Conservation (phyloP, 768 basidiomycete genomes). For the Hemileccinum impolitum region DNA sequence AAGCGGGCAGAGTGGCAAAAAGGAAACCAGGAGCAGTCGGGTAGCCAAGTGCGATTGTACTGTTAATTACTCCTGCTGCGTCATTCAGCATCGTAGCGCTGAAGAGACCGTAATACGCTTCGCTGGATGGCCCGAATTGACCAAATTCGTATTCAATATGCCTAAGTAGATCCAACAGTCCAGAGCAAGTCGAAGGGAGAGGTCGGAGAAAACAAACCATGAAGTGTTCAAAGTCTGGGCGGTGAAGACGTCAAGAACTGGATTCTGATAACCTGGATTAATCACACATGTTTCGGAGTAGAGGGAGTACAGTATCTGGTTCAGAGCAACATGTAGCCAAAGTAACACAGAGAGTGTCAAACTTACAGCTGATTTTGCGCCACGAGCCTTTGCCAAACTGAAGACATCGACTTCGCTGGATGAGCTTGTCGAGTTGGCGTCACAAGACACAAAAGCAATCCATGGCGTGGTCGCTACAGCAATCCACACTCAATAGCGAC, state of each 20-base stretch:
- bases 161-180: constrained; percentile 24
- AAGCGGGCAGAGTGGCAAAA: constrained; percentile 64
- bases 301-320: constrained; percentile 74
- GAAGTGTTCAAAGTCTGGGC: constrained; percentile 62
- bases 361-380: constrained; percentile 77
- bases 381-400: constrained; percentile 71
- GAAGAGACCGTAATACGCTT: constrained; percentile 50
- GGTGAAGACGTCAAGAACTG: constrained; percentile 73
- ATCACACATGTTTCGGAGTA: constrained; percentile 72
- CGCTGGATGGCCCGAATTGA: constrained; percentile 52
- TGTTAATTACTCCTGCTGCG: constrained; percentile 40
- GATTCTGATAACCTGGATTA: constrained; percentile 65
- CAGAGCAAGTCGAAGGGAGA: background rate
- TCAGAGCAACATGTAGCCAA: constrained; percentile 1
- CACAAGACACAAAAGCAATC: constrained; percentile 88
- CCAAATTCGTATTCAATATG: constrained; percentile 58
- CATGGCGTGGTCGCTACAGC: constrained; percentile 71
- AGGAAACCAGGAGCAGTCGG: constrained; percentile 57
- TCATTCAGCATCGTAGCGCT: constrained; percentile 62
- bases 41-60: constrained; percentile 40
- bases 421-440: constrained; percentile 65
- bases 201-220: constrained; percentile 36
- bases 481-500: constrained; percentile 13
- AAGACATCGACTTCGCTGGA: constrained; percentile 70
- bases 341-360: background rate